A percentile compares a stretch with the other conserved stretches of the same genome.
phyloP scores from a whole-genome alignment of 2,329 filamentous ascomycete species.

The Fusarium bulbicola region DNA sequence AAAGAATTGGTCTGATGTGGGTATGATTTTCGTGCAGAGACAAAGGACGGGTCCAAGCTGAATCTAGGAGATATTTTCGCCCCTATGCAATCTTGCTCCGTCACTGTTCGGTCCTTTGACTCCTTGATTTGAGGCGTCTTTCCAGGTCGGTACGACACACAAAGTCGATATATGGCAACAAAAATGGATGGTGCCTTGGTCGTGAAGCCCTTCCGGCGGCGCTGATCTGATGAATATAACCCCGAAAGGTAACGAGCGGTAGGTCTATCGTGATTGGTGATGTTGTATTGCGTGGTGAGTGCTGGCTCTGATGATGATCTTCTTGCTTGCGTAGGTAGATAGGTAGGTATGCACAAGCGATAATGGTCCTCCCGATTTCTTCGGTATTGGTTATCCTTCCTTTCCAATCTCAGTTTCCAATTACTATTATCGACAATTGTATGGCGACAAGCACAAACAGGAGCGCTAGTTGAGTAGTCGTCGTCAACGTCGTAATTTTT shows the following conservation, averaged over 20 bases:
- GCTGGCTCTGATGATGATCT: background rate
- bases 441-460: constrained; percentile 40
- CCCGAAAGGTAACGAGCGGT: constrained; percentile 25
- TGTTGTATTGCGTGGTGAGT: constrained; percentile 27
- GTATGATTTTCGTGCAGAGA: background rate
- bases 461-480: constrained; percentile 27
- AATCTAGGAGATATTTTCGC: constrained; percentile 29
- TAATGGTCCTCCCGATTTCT: constrained; percentile 2
- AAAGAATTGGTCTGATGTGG: constrained; percentile 22
- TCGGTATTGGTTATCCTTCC: constrained; percentile 3
- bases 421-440: constrained; percentile 41
- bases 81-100: constrained; percentile 18
- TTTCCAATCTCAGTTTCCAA: constrained; percentile 27
- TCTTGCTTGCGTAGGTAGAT: background rate
- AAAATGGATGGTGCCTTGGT: constrained; percentile 27
- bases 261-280: constrained; percentile 28
- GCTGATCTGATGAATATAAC: constrained; percentile 2
- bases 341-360: background rate
- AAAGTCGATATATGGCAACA: constrained; percentile 10
- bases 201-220: constrained; percentile 7
- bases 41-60: constrained; percentile 17
- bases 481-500: constrained; percentile 33
- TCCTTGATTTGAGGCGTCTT: constrained; percentile 1
- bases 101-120: constrained; percentile 13
- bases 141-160: background rate